phyloP scores from a whole-genome alignment of 768 basidiomycete genomes.

The Russula sp. region DNA sequence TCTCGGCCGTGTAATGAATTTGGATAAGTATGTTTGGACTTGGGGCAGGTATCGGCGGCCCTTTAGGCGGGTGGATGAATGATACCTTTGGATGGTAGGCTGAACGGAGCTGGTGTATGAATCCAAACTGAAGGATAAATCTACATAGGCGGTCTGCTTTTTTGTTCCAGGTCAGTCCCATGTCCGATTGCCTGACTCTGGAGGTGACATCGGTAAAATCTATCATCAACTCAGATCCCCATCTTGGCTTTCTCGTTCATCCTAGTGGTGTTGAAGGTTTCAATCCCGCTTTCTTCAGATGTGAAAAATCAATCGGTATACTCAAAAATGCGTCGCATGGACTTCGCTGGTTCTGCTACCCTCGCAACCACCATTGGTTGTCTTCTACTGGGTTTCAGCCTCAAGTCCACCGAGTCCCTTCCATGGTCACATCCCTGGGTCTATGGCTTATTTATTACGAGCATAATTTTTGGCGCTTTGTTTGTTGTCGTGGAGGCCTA shows the following conservation, averaged over 20 bases:
- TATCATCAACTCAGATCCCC: slow-evolving; percentile 50
- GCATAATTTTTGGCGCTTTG: slow-evolving; percentile 44
- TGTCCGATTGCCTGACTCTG: slow-evolving; percentile 19
- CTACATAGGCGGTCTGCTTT: slow-evolving; percentile 74
- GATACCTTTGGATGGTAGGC: slow-evolving; percentile 80
- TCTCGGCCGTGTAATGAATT: neutral
- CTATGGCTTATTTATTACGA: slow-evolving; percentile 53
- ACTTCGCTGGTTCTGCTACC: slow-evolving; percentile 77
- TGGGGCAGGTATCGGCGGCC: slow-evolving; percentile 76
- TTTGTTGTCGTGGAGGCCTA: slow-evolving; percentile 80
- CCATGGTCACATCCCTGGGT: slow-evolving; percentile 73
- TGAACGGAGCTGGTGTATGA: neutral
- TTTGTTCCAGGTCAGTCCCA: slow-evolving; percentile 61
- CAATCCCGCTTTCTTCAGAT: slow-evolving; percentile 66
- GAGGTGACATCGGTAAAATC: neutral
- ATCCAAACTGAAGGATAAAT: slow-evolving; percentile 12
- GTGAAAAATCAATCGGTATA: slow-evolving; percentile 51
- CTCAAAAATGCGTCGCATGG: slow-evolving; percentile 72
- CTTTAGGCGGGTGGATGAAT: slow-evolving; percentile 78
- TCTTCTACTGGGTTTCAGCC: slow-evolving; percentile 68
- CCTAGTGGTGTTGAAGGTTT: slow-evolving; percentile 70
- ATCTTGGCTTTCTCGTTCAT: slow-evolving; percentile 64
- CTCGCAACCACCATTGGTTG: slow-evolving; percentile 66
- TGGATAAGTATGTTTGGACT: slow-evolving; percentile 71
- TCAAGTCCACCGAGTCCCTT: slow-evolving; percentile 74